These are phyloP conservation scores for Taxillus chinensis DNA, from an alignment of 164 flowering plant species.

Conservation along the genomic window DNA sequence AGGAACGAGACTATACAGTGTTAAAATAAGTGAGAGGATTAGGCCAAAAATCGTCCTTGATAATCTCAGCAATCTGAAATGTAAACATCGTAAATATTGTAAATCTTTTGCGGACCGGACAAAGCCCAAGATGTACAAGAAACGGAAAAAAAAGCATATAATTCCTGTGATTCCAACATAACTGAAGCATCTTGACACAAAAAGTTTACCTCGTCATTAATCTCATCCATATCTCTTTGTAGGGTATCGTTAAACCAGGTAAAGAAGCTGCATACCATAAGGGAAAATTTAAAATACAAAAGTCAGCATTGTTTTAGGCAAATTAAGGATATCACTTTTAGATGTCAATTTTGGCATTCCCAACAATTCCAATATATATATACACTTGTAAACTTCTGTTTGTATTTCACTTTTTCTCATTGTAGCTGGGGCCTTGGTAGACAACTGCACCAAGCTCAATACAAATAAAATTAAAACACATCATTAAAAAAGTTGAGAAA, in stretches of 20 bases:
- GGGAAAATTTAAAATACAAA: background rate
- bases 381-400: too few species aligned
- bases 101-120: too few species aligned
- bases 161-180: too few species aligned
- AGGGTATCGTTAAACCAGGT: background rate
- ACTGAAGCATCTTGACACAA: background rate
- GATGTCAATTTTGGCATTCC: background rate
- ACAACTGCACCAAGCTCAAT: too few species aligned
- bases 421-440: too few species aligned
- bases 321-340: too few species aligned
- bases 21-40: conserved; percentile 1
- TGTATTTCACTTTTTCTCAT: too few species aligned
- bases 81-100: background rate
- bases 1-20: background rate
- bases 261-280: background rate
- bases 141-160: too few species aligned
- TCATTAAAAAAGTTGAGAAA: too few species aligned
- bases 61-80: background rate
- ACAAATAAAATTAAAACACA: too few species aligned
- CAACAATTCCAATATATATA: background rate
- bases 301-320: background rate
- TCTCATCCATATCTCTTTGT: background rate
- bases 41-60: background rate
- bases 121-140: too few species aligned
- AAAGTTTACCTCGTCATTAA: background rate